Evolutionary conservation across 805 yeast genomes (phyloP).

Genomic region (Cyberlindnera veronae): DNA sequence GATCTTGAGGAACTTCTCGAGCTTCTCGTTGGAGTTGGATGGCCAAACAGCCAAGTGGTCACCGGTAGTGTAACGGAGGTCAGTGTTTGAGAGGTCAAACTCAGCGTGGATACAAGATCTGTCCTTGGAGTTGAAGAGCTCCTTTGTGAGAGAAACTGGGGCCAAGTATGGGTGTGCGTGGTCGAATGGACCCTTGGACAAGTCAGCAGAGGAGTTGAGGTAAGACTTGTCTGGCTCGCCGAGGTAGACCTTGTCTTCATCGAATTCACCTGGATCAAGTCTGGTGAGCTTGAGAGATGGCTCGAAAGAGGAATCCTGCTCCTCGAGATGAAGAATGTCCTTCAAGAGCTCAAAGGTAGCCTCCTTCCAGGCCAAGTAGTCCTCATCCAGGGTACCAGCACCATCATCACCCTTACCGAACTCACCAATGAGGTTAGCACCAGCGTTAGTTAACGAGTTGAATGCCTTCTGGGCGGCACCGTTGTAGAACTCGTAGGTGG

Average conservation of each 20-base stretch:
- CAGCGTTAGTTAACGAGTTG: constrained; percentile 51
- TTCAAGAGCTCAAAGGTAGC: constrained; percentile 61
- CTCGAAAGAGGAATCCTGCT: constrained; percentile 75
- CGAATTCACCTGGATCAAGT: constrained; percentile 35
- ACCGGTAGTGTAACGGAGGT: constrained; percentile 86
- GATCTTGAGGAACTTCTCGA: constrained; percentile 59
- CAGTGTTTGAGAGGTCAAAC: constrained; percentile 72
- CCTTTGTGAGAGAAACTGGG: constrained; percentile 54
- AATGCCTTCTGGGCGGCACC: constrained; percentile 67
- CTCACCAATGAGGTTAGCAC: constrained; percentile 71
- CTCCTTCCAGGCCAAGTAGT: constrained; percentile 91
- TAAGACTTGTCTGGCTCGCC: constrained; percentile 71
- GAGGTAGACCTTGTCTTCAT: constrained; percentile 46
- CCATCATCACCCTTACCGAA: constrained; percentile 96
- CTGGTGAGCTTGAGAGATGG: constrained; percentile 53
- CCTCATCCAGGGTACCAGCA: constrained; percentile 91
- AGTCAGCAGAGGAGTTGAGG: constrained; percentile 30
- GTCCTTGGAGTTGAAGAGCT: constrained; percentile 59
- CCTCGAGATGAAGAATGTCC: constrained; percentile 62
- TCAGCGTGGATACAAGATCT: constrained; percentile 91
- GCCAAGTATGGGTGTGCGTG: constrained; percentile 82
- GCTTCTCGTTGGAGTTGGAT: constrained; percentile 75
- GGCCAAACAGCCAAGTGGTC: constrained; percentile 97
- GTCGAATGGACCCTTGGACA: constrained; percentile 70
- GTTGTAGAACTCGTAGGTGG: constrained; percentile 90